Conservation (phyloP, 2,329 filamentous ascomycete genomes). For the Mycocentrospora acerina region DNA sequence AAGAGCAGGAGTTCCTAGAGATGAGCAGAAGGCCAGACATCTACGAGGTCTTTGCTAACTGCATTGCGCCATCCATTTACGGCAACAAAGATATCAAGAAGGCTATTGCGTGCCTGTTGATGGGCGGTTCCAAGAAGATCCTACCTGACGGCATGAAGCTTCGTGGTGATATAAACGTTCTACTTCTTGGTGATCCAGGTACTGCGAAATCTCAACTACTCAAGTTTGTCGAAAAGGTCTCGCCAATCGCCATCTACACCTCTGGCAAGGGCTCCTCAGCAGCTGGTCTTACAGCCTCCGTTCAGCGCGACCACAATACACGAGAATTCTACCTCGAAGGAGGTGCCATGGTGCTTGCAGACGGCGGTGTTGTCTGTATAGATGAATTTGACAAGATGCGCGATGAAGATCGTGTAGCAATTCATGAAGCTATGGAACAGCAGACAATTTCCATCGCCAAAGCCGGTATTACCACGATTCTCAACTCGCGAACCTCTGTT, state of each 20-base stretch:
- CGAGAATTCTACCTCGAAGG: constrained; percentile 98
- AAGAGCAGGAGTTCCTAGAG: constrained; percentile 94
- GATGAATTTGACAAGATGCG: constrained; percentile 99
- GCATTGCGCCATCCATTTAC: constrained; percentile 96
- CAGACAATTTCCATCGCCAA: constrained; percentile 99
- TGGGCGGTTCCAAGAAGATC: constrained; percentile 97
- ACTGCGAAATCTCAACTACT: constrained; percentile 96
- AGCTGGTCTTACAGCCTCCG: constrained; percentile 94
- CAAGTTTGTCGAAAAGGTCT: constrained; percentile 96
- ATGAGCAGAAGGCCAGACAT: constrained; percentile 87
- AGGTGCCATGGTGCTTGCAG: constrained; percentile 96
- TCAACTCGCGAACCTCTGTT: constrained; percentile 94
- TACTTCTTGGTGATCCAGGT: constrained; percentile 94
- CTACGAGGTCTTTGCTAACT: constrained; percentile 87
- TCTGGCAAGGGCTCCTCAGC: constrained; percentile 98
- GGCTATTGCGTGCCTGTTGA: constrained; percentile 86
- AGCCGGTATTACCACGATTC: constrained; percentile 95
- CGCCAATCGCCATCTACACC: constrained; percentile 97
- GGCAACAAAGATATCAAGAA: constrained; percentile 97
- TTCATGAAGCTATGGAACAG: constrained; percentile 99
- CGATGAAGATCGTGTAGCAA: constrained; percentile 95
- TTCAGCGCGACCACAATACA: constrained; percentile 88
- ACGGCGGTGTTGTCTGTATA: constrained; percentile 96
- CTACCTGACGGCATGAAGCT: constrained; percentile 96
- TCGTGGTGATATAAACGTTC: constrained; percentile 95